Conservation (phyloP, 768 basidiomycete species). For the Mycena metata region DNA sequence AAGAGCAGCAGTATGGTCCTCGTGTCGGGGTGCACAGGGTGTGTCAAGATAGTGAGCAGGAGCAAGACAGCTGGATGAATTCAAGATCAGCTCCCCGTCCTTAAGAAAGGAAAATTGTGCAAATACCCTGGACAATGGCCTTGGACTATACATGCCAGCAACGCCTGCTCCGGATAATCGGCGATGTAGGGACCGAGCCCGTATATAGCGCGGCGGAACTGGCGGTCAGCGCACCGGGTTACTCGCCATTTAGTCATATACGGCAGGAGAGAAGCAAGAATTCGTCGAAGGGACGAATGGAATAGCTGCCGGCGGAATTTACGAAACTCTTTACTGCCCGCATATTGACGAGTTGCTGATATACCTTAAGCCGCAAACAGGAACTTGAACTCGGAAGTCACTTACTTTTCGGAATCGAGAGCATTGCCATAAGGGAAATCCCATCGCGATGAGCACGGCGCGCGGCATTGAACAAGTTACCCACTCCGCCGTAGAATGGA, state of each 20-base stretch:
- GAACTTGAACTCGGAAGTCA: not conserved
- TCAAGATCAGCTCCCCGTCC: not conserved
- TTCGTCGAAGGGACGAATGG: constrained; percentile 36
- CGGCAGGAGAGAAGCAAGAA: constrained; percentile 33
- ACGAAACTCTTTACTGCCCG: constrained; percentile 24
- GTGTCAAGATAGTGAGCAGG: constrained; percentile 2
- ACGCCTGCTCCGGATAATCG: constrained; percentile 48
- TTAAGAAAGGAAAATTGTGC: too few relatives aligned
- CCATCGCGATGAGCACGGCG: constrained; percentile 33
- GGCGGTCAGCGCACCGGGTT: constrained; percentile 36
- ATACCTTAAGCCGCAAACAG: not conserved
- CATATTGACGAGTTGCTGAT: constrained; percentile 31
- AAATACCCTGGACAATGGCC: constrained; percentile 44
- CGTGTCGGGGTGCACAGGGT: constrained; percentile 8
- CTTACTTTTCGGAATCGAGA: constrained; percentile 38
- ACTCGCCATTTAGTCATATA: constrained; percentile 37
- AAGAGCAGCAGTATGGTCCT: constrained; percentile 39
- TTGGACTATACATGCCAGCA: constrained; percentile 39
- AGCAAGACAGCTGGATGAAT: constrained; percentile 21
- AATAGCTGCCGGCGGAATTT: constrained; percentile 42
- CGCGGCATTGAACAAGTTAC: constrained; percentile 31
- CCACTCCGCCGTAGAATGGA: constrained; percentile 38
- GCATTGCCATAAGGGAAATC: constrained; percentile 17
- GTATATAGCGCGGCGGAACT: constrained; percentile 39
- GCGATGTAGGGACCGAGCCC: constrained; percentile 42